phyloP scores from a whole-genome alignment of 805 yeast species.

The Starmerella sirachaensis region DNA sequence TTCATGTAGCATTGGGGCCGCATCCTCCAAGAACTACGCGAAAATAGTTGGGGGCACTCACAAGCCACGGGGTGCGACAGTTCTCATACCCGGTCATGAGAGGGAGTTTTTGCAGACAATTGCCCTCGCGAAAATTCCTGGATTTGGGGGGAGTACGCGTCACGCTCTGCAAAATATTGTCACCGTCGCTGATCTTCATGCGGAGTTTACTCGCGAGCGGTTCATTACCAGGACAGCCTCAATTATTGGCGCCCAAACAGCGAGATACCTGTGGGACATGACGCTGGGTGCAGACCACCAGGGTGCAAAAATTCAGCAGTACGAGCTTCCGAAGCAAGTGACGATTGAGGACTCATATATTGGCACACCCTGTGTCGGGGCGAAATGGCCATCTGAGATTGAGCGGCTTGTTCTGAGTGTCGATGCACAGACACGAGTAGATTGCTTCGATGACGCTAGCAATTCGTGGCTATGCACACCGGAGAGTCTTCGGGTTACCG shows the following conservation, averaged over 20 bases:
- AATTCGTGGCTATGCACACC: constrained; percentile 22
- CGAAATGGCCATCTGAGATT: constrained; percentile 10
- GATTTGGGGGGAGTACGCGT: constrained; percentile 21
- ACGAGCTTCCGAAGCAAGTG: constrained; percentile 22
- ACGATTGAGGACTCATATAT: constrained; percentile 27
- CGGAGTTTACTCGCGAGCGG: neutral
- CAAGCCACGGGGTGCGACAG: constrained; percentile 26
- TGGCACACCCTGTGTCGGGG: constrained; percentile 2
- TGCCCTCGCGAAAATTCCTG: constrained; percentile 22
- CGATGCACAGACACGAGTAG: constrained; percentile 19
- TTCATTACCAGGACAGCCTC: neutral
- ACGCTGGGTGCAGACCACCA: constrained; percentile 13
- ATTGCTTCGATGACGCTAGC: constrained; percentile 18
- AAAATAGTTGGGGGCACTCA: constrained; percentile 25
- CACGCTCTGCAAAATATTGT: neutral
- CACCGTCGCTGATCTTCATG: constrained; percentile 15
- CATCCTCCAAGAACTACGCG: constrained; percentile 22
- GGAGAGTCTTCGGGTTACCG: neutral
- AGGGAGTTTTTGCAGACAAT: constrained; percentile 18
- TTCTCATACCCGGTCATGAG: constrained; percentile 22
- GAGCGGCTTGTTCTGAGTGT: constrained; percentile 17
- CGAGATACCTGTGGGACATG: constrained; percentile 9
- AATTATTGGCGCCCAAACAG: neutral
- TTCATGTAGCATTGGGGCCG: constrained; percentile 28
- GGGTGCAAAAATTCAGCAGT: constrained; percentile 8